Evolutionary conservation across 805 yeast genomes (phyloP), one percentile per base, ranked within the genome.

Genomic region (Novakomyces olei): DNA sequence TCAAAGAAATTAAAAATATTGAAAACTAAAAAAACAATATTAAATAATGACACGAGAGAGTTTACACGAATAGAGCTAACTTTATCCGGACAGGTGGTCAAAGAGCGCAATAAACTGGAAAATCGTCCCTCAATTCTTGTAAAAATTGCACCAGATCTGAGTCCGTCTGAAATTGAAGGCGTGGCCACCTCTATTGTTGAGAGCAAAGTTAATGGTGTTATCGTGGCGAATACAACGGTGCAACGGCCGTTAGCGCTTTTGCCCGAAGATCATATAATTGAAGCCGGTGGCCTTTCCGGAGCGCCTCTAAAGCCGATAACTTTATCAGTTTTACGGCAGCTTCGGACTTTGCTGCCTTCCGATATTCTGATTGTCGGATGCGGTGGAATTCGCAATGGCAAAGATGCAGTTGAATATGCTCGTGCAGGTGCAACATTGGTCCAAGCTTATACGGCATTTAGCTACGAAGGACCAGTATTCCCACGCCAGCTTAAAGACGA

Each of bases 221-320:
- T 85, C 41, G 70, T 85, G 35, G 77, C 93, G 30, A 85, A 85
- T 55, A 85, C 96, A 15, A 85, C 96, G 0, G 67, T 83, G 38
- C 72, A 72, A 46, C 69, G 96, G 49, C 94, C 94, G 7, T 37
- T 34, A 7, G 57, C 58, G 1, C 57, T 83, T 44, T 57, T 67
- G 83, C 5, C 39, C 53, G 15, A 53, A 58, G 15, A 51, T 51
- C 41, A 49, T 2, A 51, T 73, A 26, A 53, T 60, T 12, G 76
- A 81, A 52, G 54, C 70, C 3, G 96, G 96, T 37, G 96, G 96
- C 1, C 64, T 85, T 26, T 77, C 92, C 0, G 96, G 96, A n/a
- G 65, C 66, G 36, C 96, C 96, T 12, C 60, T 85, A 35, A 85
- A 83, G 52, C 83, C 79, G 30, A 59, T 69, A 33, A 61, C 93